A percentile compares a stretch with the other conserved stretches of the same genome.
Conservation (phyloP, 177 flowering plant species). For the Vitis hybrid region DNA sequence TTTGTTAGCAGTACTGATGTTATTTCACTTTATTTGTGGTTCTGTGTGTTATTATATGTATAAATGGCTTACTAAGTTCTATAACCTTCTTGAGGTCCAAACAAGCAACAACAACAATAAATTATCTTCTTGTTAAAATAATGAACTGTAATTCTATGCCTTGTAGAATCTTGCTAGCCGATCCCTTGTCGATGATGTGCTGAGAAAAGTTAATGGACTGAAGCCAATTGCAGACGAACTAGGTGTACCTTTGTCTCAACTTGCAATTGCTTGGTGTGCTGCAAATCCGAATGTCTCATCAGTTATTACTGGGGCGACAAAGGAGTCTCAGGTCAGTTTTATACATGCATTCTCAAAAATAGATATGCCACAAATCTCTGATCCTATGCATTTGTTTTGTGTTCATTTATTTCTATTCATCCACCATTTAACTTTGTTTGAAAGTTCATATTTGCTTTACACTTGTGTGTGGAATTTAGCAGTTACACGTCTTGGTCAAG, state of each 20-base stretch:
- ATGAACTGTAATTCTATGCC: slow-evolving; percentile 3
- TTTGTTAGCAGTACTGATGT: too few species aligned
- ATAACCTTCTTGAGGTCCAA: too few species aligned
- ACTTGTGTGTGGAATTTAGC: not conserved
- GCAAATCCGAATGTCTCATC: slow-evolving; percentile 95
- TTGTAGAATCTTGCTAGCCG: slow-evolving; percentile 86
- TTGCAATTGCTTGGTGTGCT: slow-evolving; percentile 99
- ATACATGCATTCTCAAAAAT: not conserved
- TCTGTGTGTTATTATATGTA: too few species aligned
- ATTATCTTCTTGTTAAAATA: not conserved
- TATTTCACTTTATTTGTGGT: too few species aligned
- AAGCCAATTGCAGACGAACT: slow-evolving; percentile 92
- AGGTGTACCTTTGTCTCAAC: slow-evolving; percentile 85
- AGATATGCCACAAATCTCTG: not conserved
- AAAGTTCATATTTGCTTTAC: not conserved
- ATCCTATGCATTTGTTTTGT: not conserved
- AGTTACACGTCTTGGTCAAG: not conserved
- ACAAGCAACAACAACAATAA: not conserved
- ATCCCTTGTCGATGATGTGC: slow-evolving; percentile 91
- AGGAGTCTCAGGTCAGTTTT: slow-evolving; percentile 78
- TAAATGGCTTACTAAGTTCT: too few species aligned
- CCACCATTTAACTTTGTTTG: not conserved
- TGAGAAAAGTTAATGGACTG: slow-evolving; percentile 81
- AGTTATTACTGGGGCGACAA: slow-evolving; percentile 98
- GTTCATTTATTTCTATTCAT: not conserved